Conservation (phyloP, 306 rosid genomes). For the Castanea crenata region DNA sequence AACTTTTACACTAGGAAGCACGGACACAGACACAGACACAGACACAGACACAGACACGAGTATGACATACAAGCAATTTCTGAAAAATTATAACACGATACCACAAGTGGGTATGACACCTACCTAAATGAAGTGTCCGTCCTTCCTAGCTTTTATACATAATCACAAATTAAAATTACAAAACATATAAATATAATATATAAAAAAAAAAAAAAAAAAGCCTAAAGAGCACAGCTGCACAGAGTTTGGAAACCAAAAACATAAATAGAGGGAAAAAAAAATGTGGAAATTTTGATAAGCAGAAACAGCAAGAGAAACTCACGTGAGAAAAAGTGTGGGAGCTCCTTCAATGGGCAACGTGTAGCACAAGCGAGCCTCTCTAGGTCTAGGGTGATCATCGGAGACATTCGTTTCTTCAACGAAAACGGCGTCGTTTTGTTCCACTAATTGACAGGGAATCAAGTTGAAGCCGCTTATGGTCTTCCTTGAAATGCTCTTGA, state of each 20-base stretch:
- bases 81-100: too few relatives aligned
- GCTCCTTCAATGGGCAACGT: constrained; percentile 57
- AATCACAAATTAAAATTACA: not conserved
- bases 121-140: too few relatives aligned
- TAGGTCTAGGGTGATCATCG: not conserved
- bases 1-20: not conserved
- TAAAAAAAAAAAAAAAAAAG: too few relatives aligned
- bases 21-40: too few relatives aligned
- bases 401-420: not conserved
- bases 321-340: constrained; percentile 64
- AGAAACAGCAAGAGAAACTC: constrained; percentile 5
- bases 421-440: constrained; percentile 1
- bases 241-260: too few relatives aligned
- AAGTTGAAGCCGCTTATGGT: constrained; percentile 69
- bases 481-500: constrained; percentile 65
- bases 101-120: too few relatives aligned
- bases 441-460: constrained; percentile 47
- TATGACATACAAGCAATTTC: too few relatives aligned
- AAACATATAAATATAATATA: not conserved
- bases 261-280: not conserved
- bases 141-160: not conserved
- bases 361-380: constrained; percentile 68
- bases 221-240: too few relatives aligned
- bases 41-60: too few relatives aligned
- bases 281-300: not conserved